Base-by-base conservation (phyloP, 805 yeast species). In the Ogataea methylovora region DNA sequence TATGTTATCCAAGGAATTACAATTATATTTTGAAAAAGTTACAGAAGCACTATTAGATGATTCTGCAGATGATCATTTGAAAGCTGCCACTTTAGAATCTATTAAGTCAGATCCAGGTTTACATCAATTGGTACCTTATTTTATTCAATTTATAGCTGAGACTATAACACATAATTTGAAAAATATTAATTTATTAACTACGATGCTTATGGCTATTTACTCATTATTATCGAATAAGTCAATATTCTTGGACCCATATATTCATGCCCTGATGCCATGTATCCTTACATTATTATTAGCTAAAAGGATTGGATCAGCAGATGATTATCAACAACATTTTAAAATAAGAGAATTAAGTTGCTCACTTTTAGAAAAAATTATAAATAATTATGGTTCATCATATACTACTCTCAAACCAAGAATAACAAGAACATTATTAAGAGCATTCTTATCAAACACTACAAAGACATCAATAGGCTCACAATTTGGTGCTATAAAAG, bases 261-360 rank as follows among this genome's bases (percentile, higher is more conserved):
- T 92, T 30, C 98, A 94, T 61, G 90, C 95, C 1, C 64, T 92
- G 46, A 86, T 92, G 84, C 98, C 99, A n/a, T 85, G 96, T 40
- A 80, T 92, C 23, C 67, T 92, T 44, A 92, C 99, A 0, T 67
- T 90, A 15, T 68, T 92, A 29, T 69, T 92, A 32, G 97, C 97
- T 2, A 87, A 87, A 50, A 75, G 84, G 40, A 72, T 90, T n/a
- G 97, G 97, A 3, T 49, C 51, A 8, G 8, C 32, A 27, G 27
- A 30, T 5, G 17, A n/a, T 16, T 49, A 46, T 19, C 36, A 46
- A 11, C 57, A 58, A 27, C 69, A 64, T 37, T 53, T 67, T 42
- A 85, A 82, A 8, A 79, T 90, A 4, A 73, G 99, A 42, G 95
- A 84, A 49, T 80, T 85, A 52, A 88, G 97, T 1, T 86, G 95